A percentile compares a stretch with the other conserved stretches of the same genome.
Evolutionary conservation across 768 basidiomycete species (phyloP).

Genomic region (Termitomyces sp.): DNA sequence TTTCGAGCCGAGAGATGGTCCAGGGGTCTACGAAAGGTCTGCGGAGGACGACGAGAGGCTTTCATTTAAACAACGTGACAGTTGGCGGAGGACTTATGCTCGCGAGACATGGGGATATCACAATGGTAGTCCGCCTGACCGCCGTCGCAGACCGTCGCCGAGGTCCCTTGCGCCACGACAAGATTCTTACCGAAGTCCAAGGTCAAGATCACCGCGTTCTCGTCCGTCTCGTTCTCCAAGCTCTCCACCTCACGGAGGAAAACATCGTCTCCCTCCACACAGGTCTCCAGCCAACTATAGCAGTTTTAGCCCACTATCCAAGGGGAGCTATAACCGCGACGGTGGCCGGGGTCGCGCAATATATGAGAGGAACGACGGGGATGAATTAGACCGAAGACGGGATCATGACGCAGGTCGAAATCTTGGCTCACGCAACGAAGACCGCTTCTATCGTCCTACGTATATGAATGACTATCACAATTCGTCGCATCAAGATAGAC

Average conservation of each 20-base stretch:
- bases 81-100: slow-evolving; percentile 17
- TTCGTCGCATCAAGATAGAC: slow-evolving; percentile 26
- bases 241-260: slow-evolving; percentile 30
- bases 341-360: slow-evolving; percentile 28
- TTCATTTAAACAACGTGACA: slow-evolving; percentile 27
- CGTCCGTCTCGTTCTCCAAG: slow-evolving; percentile 29
- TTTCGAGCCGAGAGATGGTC: slow-evolving; percentile 17
- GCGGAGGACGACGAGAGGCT: slow-evolving; percentile 40
- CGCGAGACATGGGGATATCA: slow-evolving; percentile 28
- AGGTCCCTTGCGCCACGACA: slow-evolving; percentile 17
- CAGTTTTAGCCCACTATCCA: slow-evolving; percentile 31
- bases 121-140: slow-evolving; percentile 25
- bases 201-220: slow-evolving; percentile 20
- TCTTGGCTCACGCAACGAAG: slow-evolving; percentile 6
- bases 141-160: slow-evolving; percentile 12
- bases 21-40: slow-evolving; percentile 30
- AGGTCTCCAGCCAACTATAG: slow-evolving; percentile 23
- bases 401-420: slow-evolving; percentile 19
- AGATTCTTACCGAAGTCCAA: slow-evolving; percentile 18
- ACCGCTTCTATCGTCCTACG: slow-evolving; percentile 23
- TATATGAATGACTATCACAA: slow-evolving; percentile 12
- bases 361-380: slow-evolving; percentile 21
- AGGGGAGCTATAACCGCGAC: slow-evolving; percentile 28
- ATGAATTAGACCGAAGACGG: slow-evolving; percentile 21
- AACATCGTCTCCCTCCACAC: slow-evolving; percentile 34